Evolutionary conservation across 768 basidiomycete species (phyloP).

Genomic region (Boletus pseudo-olivaceus): DNA sequence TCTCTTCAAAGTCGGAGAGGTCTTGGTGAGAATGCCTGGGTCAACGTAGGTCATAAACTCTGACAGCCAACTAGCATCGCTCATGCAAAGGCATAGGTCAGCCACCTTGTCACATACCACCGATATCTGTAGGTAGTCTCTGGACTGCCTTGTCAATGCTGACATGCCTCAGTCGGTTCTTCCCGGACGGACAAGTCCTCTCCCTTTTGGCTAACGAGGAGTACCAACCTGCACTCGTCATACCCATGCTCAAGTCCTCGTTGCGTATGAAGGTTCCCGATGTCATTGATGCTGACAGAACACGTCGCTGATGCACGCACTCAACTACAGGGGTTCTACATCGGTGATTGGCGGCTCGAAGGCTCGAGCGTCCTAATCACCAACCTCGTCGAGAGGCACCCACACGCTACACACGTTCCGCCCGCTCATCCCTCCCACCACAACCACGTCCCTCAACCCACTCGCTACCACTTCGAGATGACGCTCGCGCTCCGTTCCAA

Average conservation of each 20-base stretch:
- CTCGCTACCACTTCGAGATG: conserved; percentile 74
- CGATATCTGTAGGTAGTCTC: conserved; percentile 70
- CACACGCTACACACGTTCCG: conserved; percentile 1
- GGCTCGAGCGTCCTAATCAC: conserved; percentile 58
- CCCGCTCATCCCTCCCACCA: conserved; percentile 7
- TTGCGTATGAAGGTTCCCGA: conserved; percentile 70
- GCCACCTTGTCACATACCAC: conserved; percentile 87
- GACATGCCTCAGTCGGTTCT: conserved; percentile 63
- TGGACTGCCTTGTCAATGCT: not conserved
- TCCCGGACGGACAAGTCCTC: conserved; percentile 80
- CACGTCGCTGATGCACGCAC: not conserved
- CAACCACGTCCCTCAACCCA: conserved; percentile 12
- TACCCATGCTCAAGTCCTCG: conserved; percentile 71
- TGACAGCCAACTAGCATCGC: not conserved
- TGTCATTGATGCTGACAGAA: not conserved
- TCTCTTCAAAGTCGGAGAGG: conserved; percentile 45
- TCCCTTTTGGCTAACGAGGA: conserved; percentile 85
- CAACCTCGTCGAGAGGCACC: conserved; percentile 54
- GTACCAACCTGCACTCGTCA: conserved; percentile 60
- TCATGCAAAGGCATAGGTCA: conserved; percentile 46
- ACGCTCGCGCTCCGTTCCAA: conserved; percentile 65
- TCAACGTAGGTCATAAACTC: conserved; percentile 55
- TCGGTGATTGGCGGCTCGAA: conserved; percentile 70
- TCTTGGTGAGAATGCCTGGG: conserved; percentile 81
- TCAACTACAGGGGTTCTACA: conserved; percentile 56